A percentile compares a stretch with the other conserved stretches of the same genome.
Evolutionary conservation across 2,329 filamentous ascomycete species (phyloP).

Genomic region (Aspergillus bombycis): DNA sequence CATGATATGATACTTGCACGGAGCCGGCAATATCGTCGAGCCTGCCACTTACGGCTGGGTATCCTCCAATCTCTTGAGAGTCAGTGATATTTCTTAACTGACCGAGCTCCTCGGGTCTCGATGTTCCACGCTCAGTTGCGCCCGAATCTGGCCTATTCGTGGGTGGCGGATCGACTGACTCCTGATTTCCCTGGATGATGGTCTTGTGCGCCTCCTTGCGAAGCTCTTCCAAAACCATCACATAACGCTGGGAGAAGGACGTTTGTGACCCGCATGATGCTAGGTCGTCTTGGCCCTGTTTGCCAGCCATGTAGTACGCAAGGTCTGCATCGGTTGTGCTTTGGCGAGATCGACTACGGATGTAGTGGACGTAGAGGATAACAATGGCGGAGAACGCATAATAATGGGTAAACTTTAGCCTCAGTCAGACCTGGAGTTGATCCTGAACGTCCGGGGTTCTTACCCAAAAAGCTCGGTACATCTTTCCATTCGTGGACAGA

Average conservation of each 20-base stretch:
- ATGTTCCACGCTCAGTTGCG: neutral
- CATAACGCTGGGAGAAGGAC: constrained; percentile 48
- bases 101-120: neutral
- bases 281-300: constrained; percentile 47
- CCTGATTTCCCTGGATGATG: neutral
- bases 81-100: neutral
- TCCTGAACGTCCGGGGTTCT: constrained; percentile 28
- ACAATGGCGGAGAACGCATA: constrained; percentile 51
- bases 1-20: neutral
- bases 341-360: constrained; percentile 38
- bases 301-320: constrained; percentile 41
- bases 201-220: constrained; percentile 26
- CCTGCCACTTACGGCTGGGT: neutral
- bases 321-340: constrained; percentile 23
- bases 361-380: constrained; percentile 50
- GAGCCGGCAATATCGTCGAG: neutral
- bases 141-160: constrained; percentile 7
- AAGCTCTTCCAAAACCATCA: constrained; percentile 46
- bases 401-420: constrained; percentile 39
- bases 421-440: constrained; percentile 14
- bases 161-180: neutral
- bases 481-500: constrained; percentile 37
- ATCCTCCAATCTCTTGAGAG: neutral
- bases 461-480: constrained; percentile 50
- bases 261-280: constrained; percentile 40